These are phyloP conservation scores for Amylostereum areolatum DNA, from an alignment of 1,284 basidiomycete species.

Conservation along the genomic window DNA sequence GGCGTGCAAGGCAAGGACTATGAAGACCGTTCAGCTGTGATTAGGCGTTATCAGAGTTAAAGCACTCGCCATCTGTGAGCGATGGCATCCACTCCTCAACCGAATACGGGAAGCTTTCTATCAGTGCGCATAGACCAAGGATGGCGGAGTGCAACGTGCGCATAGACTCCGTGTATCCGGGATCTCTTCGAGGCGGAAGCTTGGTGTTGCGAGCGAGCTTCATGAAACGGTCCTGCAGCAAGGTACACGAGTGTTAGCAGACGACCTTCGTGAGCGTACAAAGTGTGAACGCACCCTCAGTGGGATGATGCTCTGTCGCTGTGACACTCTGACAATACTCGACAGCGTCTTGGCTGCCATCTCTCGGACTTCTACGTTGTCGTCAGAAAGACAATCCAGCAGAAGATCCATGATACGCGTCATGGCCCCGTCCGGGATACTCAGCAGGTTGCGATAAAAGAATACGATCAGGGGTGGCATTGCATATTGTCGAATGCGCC, in stretches of 20 bases:
- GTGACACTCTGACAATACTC: constrained; percentile 89
- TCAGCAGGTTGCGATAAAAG: constrained; percentile 81
- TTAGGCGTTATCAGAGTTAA: background rate
- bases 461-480: constrained; percentile 75
- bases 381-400: constrained; percentile 79
- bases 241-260: constrained; percentile 7
- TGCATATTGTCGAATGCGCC: constrained; percentile 73
- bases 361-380: constrained; percentile 91
- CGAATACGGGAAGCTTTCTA: constrained; percentile 77
- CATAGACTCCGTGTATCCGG: constrained; percentile 70
- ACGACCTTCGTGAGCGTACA: constrained; percentile 4
- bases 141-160: constrained; percentile 84
- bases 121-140: constrained; percentile 81
- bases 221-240: constrained; percentile 71
- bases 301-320: constrained; percentile 81
- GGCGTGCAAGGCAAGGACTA: constrained; percentile 74
- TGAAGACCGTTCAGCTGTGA: background rate
- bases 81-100: constrained; percentile 75
- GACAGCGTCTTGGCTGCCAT: constrained; percentile 90
- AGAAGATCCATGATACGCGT: constrained; percentile 75
- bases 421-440: constrained; percentile 63
- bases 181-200: constrained; percentile 68
- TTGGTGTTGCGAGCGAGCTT: constrained; percentile 54
- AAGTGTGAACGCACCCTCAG: constrained; percentile 58
- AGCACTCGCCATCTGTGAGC: constrained; percentile 58